Conservation (phyloP, 306 rosid genomes). For the Trifolium subterraneum region DNA sequence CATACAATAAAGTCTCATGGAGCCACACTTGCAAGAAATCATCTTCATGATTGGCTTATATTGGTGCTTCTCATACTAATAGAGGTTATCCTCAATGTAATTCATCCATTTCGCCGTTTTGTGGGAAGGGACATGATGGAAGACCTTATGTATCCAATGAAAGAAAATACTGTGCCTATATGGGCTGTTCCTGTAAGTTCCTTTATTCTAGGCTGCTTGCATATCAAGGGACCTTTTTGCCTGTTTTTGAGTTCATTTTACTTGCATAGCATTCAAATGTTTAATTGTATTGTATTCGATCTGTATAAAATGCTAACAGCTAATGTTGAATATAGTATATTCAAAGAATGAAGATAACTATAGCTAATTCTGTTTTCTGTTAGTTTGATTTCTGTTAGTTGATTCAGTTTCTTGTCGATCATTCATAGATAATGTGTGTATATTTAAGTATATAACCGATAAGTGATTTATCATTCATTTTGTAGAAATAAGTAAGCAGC, state of each 20-base stretch:
- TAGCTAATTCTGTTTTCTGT: neutral
- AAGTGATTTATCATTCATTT: neutral
- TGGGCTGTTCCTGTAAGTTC: conserved; percentile 93
- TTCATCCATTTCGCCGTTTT: conserved; percentile 83
- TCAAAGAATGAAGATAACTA: neutral
- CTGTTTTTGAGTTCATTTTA: conserved; percentile 12
- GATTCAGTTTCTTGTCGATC: neutral
- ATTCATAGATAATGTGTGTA: neutral
- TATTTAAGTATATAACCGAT: neutral
- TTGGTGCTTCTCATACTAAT: conserved; percentile 65
- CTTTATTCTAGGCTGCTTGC: conserved; percentile 17
- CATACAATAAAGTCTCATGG: conserved; percentile 89
- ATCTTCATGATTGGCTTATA: conserved; percentile 79
- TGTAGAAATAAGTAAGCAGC: neutral
- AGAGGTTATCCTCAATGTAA: conserved; percentile 53
- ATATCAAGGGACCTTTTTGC: conserved; percentile 7
- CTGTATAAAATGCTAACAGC: neutral
- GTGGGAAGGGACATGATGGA: conserved; percentile 94
- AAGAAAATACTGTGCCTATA: conserved; percentile 78
- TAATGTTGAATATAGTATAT: neutral
- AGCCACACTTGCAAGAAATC: conserved; percentile 71
- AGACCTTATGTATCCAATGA: conserved; percentile 85
- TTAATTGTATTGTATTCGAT: neutral
- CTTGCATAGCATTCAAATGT: neutral
- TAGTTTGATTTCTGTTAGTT: neutral